phyloP scores from a whole-genome alignment of 2,329 filamentous ascomycete genomes.

The Gnomoniopsis smithogilvyi region DNA sequence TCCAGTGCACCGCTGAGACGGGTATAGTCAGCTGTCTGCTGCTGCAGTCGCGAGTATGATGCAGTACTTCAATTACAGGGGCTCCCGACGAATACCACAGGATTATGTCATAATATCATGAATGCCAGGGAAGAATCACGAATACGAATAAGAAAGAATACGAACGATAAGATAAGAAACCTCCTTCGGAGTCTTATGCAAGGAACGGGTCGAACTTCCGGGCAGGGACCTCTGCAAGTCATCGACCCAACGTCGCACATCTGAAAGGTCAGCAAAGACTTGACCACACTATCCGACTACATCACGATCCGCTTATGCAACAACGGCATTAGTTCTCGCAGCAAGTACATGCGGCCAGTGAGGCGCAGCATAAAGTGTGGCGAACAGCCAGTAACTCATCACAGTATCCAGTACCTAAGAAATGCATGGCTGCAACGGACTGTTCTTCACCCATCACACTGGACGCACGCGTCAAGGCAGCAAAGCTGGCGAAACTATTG shows the following conservation, averaged over 20 bases:
- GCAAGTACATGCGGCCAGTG: no score
- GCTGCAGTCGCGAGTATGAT: neutral
- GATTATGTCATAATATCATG: neutral
- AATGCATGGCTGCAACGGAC: no score
- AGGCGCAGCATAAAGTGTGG: no score
- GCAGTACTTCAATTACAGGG: neutral
- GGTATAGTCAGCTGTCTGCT: neutral
- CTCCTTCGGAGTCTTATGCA: no score
- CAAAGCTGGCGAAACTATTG: no score
- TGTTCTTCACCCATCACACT: no score
- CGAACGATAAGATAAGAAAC: neutral
- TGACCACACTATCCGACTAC: neutral
- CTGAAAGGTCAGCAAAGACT: neutral
- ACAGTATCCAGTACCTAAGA: no score
- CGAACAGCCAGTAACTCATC: no score
- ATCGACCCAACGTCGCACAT: neutral
- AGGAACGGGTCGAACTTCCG: no score
- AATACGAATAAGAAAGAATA: neutral
- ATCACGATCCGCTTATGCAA: neutral
- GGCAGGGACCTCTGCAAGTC: neutral
- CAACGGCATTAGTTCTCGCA: neutral
- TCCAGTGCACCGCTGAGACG: neutral
- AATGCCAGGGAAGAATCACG: neutral
- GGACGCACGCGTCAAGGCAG: no score
- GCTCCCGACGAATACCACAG: neutral